Percentiles rank a stretch among this genome's conserved stretches.
Evolutionary conservation across 805 yeast genomes (phyloP).

Genomic region (Candida boleticola): DNA sequence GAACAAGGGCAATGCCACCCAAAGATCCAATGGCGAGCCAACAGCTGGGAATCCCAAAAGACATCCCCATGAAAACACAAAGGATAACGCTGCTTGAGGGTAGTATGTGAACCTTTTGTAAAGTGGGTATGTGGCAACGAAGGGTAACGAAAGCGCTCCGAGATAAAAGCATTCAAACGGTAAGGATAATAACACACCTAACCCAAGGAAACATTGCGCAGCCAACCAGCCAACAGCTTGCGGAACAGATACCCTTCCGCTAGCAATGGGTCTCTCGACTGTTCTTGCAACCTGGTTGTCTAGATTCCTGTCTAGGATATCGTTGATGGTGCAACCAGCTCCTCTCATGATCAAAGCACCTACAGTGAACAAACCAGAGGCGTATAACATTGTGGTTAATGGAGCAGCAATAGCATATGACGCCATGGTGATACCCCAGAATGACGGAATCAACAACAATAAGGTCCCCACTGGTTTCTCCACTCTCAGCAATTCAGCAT

Average conservation of each 20-base stretch:
- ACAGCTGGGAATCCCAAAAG: slow-evolving; percentile 93
- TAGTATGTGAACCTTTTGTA: slow-evolving; percentile 94
- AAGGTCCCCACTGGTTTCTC: slow-evolving; percentile 97
- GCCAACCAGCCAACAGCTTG: slow-evolving; percentile 72
- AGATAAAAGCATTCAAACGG: slow-evolving; percentile 81
- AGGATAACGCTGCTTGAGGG: slow-evolving; percentile 81
- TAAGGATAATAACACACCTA: slow-evolving; percentile 64
- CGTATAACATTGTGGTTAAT: slow-evolving; percentile 55
- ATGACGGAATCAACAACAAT: slow-evolving; percentile 76
- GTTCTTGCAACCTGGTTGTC: slow-evolving; percentile 89
- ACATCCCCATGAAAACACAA: slow-evolving; percentile 94
- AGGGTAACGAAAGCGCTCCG: slow-evolving; percentile 76
- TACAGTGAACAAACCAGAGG: slow-evolving; percentile 67
- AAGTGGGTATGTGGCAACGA: slow-evolving; percentile 85
- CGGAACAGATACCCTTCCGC: slow-evolving; percentile 69
- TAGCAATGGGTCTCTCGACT: slow-evolving; percentile 86
- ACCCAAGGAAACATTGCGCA: slow-evolving; percentile 72
- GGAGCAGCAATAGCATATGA: slow-evolving; percentile 74
- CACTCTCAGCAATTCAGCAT: slow-evolving; percentile 85
- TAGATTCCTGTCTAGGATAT: slow-evolving; percentile 76
- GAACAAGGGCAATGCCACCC: slow-evolving; percentile 76
- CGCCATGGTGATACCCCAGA: slow-evolving; percentile 93
- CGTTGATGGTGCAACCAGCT: slow-evolving; percentile 96
- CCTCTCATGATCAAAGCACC: slow-evolving; percentile 95
- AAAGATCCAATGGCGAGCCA: slow-evolving; percentile 71